These are phyloP conservation scores for Vicia sativa DNA, from an alignment of 306 rosid genomes.

Conservation along the genomic window DNA sequence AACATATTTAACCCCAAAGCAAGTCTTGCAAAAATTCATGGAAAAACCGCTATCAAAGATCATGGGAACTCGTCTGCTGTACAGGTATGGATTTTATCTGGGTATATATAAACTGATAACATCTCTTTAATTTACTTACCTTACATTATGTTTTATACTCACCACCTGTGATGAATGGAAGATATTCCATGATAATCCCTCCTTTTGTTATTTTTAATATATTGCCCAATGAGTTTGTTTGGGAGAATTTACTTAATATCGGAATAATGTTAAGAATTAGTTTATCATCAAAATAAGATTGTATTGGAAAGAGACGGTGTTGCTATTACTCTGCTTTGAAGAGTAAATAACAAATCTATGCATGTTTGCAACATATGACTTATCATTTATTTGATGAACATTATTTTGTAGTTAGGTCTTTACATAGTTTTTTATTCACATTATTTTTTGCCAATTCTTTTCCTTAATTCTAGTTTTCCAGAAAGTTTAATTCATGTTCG, in stretches of 20 bases:
- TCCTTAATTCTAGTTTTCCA: neutral
- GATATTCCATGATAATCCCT: constrained; percentile 8
- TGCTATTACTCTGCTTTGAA: neutral
- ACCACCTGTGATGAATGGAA: neutral
- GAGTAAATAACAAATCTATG: constrained; percentile 10
- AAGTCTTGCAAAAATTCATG: constrained; percentile 32
- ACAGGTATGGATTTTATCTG: constrained; percentile 46
- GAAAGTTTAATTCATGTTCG: neutral
- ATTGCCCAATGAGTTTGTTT: neutral
- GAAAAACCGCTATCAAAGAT: constrained; percentile 35
- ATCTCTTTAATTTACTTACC: constrained; percentile 11
- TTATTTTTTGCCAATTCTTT: neutral
- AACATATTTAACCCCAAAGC: constrained; percentile 36
- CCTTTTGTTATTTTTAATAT: constrained; percentile 25
- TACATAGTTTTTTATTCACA: constrained; percentile 4
- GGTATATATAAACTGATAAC: neutral
- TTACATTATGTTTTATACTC: neutral
- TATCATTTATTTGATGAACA: constrained; percentile 28
- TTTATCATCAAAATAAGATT: constrained; percentile 1
- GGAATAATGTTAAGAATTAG: neutral
- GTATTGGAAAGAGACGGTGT: neutral
- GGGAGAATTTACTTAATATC: neutral
- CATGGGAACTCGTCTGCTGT: constrained; percentile 34
- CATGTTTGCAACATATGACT: constrained; percentile 20
- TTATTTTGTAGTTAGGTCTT: constrained; percentile 44